These are phyloP conservation scores for Podospora pseudocomata DNA, from an alignment of 495 filamentous ascomycete species.

Conservation along the genomic window DNA sequence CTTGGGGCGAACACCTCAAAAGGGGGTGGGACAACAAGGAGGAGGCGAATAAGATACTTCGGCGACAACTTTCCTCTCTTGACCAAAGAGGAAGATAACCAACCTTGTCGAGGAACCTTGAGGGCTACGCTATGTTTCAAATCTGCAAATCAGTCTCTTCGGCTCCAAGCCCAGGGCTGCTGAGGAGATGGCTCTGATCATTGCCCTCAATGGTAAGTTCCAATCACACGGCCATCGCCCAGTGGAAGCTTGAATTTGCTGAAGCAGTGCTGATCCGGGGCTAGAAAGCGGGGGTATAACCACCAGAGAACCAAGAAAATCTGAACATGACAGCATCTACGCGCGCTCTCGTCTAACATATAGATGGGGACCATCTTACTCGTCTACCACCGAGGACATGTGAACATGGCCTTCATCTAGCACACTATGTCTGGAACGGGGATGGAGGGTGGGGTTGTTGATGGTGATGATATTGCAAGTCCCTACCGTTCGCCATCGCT, in stretches of 20 bases:
- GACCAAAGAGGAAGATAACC: too few relatives aligned
- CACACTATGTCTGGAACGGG: background rate
- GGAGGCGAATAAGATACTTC: background rate
- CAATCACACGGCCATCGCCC: slow-evolving; percentile 14
- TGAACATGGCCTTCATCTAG: background rate
- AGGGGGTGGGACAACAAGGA: background rate
- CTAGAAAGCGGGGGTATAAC: background rate
- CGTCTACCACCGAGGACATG: background rate
- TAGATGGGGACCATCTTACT: background rate
- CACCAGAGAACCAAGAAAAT: background rate
- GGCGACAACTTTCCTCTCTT: too few relatives aligned
- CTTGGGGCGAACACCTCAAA: background rate
- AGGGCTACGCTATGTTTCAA: slow-evolving; percentile 13
- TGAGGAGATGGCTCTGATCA: slow-evolving; percentile 18
- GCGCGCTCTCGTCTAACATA: too few relatives aligned
- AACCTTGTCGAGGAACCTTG: slow-evolving; percentile 3
- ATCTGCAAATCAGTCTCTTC: slow-evolving; percentile 14
- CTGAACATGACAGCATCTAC: background rate
- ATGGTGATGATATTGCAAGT: background rate
- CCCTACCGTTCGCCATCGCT: background rate
- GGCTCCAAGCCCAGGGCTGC: slow-evolving; percentile 13
- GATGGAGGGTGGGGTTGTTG: background rate
- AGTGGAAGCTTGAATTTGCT: slow-evolving; percentile 9
- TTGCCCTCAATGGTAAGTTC: slow-evolving; percentile 21
- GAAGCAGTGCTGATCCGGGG: background rate